Conservation (phyloP, 1,284 basidiomycete genomes). For the Athelia sp. region DNA sequence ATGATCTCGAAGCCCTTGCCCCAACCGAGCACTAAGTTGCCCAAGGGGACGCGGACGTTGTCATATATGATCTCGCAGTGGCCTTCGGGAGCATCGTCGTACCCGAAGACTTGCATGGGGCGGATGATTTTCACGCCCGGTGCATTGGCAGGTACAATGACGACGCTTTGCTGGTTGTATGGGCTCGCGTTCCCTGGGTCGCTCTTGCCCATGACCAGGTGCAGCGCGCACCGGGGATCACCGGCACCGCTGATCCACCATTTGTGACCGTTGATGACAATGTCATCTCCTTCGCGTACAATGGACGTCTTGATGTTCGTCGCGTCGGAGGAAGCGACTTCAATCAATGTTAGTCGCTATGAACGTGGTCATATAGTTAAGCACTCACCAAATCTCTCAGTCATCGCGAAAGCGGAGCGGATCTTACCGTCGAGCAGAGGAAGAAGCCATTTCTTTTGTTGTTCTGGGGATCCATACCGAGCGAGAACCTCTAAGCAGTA, state of each 20-base stretch:
- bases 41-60: constrained; percentile 84
- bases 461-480: constrained; percentile 83
- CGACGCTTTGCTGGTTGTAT: constrained; percentile 89
- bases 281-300: constrained; percentile 79
- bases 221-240: constrained; percentile 85
- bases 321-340: constrained; percentile 93
- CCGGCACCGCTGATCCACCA: constrained; percentile 99
- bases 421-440: constrained; percentile 91
- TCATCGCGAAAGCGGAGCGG: constrained; percentile 93
- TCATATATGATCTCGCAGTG: constrained; percentile 96
- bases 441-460: constrained; percentile 88
- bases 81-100: constrained; percentile 93
- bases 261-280: constrained; percentile 96
- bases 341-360: constrained; percentile 1
- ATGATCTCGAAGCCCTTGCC: constrained; percentile 97
- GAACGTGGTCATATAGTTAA: constrained; percentile 1
- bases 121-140: constrained; percentile 88
- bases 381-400: constrained; percentile 77
- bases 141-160: constrained; percentile 85
- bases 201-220: constrained; percentile 93
- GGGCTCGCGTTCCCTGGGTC: constrained; percentile 68
- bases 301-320: constrained; percentile 94
- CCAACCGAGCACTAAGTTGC: constrained; percentile 88
- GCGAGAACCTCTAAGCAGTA: constrained; percentile 84
- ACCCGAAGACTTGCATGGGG: constrained; percentile 90